Percentiles rank a stretch among this genome's conserved stretches.
Conservation (phyloP, 805 yeast species). For the Danielia reshetovae region DNA sequence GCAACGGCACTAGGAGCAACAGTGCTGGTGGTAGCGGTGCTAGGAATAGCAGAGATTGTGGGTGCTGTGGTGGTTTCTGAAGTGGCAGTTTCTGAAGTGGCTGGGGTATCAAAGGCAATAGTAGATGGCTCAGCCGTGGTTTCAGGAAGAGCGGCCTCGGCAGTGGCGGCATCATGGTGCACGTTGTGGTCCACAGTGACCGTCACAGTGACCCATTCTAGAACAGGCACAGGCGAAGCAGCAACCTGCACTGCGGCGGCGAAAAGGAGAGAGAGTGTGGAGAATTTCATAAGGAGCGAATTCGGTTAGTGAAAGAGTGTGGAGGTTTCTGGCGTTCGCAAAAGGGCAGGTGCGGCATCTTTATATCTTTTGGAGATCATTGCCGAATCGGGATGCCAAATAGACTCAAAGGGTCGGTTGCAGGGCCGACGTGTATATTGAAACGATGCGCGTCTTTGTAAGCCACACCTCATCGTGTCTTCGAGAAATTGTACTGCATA, state of each 20-base stretch:
- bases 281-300: constrained; percentile 8
- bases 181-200: constrained; percentile 1
- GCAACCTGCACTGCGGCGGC: constrained; percentile 7
- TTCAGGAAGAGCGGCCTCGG: constrained; percentile 1
- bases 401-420: too few relatives aligned
- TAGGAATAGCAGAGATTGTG: neutral
- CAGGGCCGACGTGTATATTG: too few relatives aligned
- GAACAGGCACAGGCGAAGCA: constrained; percentile 8
- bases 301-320: too few relatives aligned
- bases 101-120: neutral
- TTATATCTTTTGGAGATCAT: neutral
- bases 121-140: constrained; percentile 1
- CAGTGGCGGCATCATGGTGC: neutral
- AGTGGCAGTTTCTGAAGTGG: neutral
- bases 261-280: constrained; percentile 5
- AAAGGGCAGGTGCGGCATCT: too few relatives aligned
- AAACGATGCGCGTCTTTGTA: too few relatives aligned
- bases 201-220: constrained; percentile 12
- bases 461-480: too few relatives aligned
- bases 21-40: constrained; percentile 1
- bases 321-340: too few relatives aligned
- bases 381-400: neutral
- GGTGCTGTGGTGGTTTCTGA: constrained; percentile 1
- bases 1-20: constrained; percentile 4
- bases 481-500: too few relatives aligned